phyloP scores from a whole-genome alignment of 23 red algal species.

The Agarophyton chilense region DNA sequence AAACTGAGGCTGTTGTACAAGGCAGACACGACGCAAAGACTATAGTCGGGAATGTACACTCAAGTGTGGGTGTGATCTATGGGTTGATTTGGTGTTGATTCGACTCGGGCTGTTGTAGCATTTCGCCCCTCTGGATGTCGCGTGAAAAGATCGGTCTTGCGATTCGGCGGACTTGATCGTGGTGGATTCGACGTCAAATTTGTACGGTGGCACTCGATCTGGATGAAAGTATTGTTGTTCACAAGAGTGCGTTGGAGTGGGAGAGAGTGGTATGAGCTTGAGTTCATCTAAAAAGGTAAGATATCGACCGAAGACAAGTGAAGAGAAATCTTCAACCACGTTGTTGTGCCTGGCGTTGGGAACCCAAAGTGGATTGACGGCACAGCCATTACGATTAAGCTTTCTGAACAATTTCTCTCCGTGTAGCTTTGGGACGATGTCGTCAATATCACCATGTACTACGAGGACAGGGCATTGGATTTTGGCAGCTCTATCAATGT shows the following conservation, averaged over 20 bases:
- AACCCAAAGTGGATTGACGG: conserved; percentile 52
- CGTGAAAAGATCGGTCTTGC: conserved; percentile 2
- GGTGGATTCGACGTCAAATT: neutral
- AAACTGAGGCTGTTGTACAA: too few species aligned
- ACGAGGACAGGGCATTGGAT: conserved; percentile 81
- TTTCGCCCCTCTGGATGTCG: neutral
- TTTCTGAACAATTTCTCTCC: conserved; percentile 51
- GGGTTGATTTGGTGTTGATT: neutral
- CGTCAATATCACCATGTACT: conserved; percentile 76
- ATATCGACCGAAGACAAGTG: conserved; percentile 44
- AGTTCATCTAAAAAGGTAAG: conserved; percentile 44
- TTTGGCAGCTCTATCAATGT: conserved; percentile 60
- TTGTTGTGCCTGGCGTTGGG: conserved; percentile 58
- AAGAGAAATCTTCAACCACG: conserved; percentile 49
- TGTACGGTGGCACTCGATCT: neutral
- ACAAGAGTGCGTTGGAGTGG: neutral
- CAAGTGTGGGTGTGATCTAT: neutral
- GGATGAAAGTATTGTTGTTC: neutral
- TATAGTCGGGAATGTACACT: neutral
- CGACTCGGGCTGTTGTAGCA: neutral
- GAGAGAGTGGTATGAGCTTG: conserved; percentile 28
- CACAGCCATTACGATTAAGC: conserved; percentile 43
- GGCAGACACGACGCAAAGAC: neutral
- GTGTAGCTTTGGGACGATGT: conserved; percentile 65
- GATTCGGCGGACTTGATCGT: neutral